Evolutionary conservation across 805 yeast genomes (phyloP).

Genomic region (Candida morakotiae): DNA sequence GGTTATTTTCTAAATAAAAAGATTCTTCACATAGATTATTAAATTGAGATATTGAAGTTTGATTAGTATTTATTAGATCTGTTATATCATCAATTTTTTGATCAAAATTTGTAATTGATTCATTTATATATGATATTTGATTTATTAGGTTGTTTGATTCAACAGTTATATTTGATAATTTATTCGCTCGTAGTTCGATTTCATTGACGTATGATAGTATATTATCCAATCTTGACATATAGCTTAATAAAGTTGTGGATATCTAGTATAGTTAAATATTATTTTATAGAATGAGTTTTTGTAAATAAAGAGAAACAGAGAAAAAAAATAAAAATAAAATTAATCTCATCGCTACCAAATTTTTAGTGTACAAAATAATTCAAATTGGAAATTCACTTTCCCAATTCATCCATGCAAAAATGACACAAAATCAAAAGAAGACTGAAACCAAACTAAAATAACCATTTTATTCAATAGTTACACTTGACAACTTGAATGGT

Average conservation of each 20-base stretch:
- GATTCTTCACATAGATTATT: constrained; percentile 29
- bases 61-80: constrained; percentile 20
- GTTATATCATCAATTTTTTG: constrained; percentile 24
- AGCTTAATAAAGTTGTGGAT: background rate
- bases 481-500: background rate
- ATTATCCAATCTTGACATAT: constrained; percentile 7
- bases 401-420: background rate
- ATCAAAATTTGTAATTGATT: constrained; percentile 21
- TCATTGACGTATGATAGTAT: constrained; percentile 23
- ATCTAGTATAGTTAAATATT: too few relatives aligned
- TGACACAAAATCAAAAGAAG: constrained; percentile 4
- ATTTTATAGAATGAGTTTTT: too few relatives aligned
- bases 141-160: constrained; percentile 22
- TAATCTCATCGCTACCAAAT: background rate
- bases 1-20: constrained; percentile 29
- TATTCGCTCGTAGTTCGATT: constrained; percentile 24
- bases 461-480: too few relatives aligned
- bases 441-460: background rate
- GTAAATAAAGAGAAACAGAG: background rate
- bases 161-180: constrained; percentile 17
- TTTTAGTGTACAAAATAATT: background rate
- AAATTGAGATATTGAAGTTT: constrained; percentile 19
- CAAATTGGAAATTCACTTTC: constrained; percentile 1
- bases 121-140: constrained; percentile 12
- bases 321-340: background rate